phyloP scores from a whole-genome alignment of 129 eudicot species.

The Tanacetum coccineum region DNA sequence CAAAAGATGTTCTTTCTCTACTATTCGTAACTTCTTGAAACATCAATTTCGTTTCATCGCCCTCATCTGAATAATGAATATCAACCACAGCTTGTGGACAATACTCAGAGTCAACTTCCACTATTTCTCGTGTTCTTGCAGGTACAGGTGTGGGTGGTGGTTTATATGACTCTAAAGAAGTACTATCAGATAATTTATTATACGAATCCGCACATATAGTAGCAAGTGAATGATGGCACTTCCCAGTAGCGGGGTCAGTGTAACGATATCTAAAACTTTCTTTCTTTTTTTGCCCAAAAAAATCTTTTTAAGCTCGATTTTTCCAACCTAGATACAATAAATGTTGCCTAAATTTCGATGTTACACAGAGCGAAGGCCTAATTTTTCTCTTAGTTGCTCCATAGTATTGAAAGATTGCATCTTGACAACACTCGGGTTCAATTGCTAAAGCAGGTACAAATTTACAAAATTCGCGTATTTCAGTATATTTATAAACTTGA shows the following conservation, averaged over 20 bases:
- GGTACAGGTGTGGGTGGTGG: slow-evolving; percentile 1
- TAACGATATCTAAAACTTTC: slow-evolving; percentile 49
- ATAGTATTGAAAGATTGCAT: slow-evolving; percentile 35
- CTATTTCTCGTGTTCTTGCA: slow-evolving; percentile 9
- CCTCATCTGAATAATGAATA: slow-evolving; percentile 22
- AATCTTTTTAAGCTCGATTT: slow-evolving; percentile 29
- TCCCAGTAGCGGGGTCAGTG: slow-evolving; percentile 32
- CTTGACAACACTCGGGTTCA: slow-evolving; percentile 45
- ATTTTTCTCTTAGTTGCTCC: not conserved
- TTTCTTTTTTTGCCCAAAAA: not conserved
- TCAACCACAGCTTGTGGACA: slow-evolving; percentile 54
- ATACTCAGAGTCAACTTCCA: slow-evolving; percentile 38
- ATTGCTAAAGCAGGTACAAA: slow-evolving; percentile 26
- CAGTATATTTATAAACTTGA: slow-evolving; percentile 11
- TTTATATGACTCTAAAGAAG: not conserved
- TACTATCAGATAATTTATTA: slow-evolving; percentile 9
- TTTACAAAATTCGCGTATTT: not conserved
- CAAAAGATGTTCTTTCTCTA: slow-evolving; percentile 55
- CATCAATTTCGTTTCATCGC: not conserved
- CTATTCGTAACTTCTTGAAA: slow-evolving; percentile 9
- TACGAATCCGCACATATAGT: slow-evolving; percentile 27
- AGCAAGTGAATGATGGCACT: slow-evolving; percentile 37
- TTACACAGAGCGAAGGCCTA: not conserved
- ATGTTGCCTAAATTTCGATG: slow-evolving; percentile 41
- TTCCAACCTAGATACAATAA: slow-evolving; percentile 64